Evolutionary conservation across 2,329 filamentous ascomycete genomes (phyloP), one percentile per base, ranked within the genome.

Genomic region (Ophiocordyceps robertsii): DNA sequence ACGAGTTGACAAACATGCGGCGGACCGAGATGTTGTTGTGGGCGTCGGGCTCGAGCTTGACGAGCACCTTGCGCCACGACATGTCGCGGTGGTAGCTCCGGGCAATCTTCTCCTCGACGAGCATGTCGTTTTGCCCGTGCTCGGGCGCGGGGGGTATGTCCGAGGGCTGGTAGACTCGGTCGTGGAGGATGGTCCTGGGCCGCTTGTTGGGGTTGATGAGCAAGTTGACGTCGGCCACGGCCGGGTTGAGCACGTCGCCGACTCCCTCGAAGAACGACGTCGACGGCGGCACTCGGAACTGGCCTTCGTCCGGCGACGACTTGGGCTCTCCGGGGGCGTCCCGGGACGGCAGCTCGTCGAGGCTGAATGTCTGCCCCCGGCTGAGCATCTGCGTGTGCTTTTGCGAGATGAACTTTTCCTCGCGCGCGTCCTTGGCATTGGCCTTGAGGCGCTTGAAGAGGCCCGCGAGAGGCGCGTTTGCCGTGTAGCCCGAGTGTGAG

Each of bases 81-180:
- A 98, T 65, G 48, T 87, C 87, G 12, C 80, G 79, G 60, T 98
- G 92, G 63, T 98, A 98, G 13, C 88, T 92, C 38, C 92, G 77
- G 2, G 92, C 92, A 51, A 98, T 98, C 64, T 95, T 96, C 61
- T 98, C 92, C 61, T 98, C 92, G 1, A 96, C 88, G 48, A 84
- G 86, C 78, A 96, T 89, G 48, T 12, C 29, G 11, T 14, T 16
- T 16, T 36, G 33, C 16, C 33, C 16, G 12, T 36, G 33, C 16
- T 6, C 17, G 14, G 84, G 82, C 8, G n/a, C 17, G 14, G 84
- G 82, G 7, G 92, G 92, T 32, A 98, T 95, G 55, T 98, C 92
- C 36, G 82, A 75, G 0, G 92, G 89, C 53, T 95, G 87, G 57
- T 98, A 98, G 14, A 98, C 77, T 10, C 92, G 82, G 59, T 98